Conservation (phyloP, 169 alveolate genomes). For the Plasmodium vinckei region DNA sequence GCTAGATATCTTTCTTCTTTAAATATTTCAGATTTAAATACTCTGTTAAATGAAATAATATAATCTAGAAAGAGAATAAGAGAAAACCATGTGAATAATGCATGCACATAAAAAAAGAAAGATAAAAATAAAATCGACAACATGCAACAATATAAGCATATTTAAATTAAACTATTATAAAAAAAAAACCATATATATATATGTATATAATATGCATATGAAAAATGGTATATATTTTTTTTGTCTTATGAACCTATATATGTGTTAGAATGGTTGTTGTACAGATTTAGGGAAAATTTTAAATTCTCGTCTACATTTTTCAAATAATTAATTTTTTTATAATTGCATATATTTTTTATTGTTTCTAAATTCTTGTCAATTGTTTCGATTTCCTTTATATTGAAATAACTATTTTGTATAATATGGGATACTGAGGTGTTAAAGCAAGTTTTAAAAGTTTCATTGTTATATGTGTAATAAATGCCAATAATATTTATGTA, state of each 20-base stretch:
- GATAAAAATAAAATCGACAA: not conserved
- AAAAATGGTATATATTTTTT: not conserved
- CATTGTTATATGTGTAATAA: slow-evolving; percentile 24
- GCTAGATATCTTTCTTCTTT: slow-evolving; percentile 17
- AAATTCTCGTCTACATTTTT: not conserved
- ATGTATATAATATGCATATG: not conserved
- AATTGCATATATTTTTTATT: slow-evolving; percentile 32
- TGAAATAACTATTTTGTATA: slow-evolving; percentile 6
- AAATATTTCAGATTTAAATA: slow-evolving; percentile 30
- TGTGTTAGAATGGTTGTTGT: slow-evolving; percentile 29
- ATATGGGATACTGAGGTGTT: slow-evolving; percentile 8
- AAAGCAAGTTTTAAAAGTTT: slow-evolving; percentile 19
- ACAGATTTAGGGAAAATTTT: not conserved
- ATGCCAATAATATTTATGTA: slow-evolving; percentile 23
- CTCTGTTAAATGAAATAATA: slow-evolving; percentile 13
- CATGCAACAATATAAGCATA: not conserved
- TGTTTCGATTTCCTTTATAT: slow-evolving; percentile 2
- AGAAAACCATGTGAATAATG: not conserved
- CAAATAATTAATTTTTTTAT: slow-evolving; percentile 16
- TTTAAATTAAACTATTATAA: not conserved
- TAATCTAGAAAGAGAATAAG: slow-evolving; percentile 26
- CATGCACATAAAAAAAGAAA: not conserved
- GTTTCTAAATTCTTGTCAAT: slow-evolving; percentile 7
- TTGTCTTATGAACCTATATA: slow-evolving; percentile 11
- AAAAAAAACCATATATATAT: not conserved